Evolutionary conservation across 2,329 filamentous ascomycete species (phyloP), one percentile per base, ranked within the genome.

Genomic region (Leptographium galeiforme): DNA sequence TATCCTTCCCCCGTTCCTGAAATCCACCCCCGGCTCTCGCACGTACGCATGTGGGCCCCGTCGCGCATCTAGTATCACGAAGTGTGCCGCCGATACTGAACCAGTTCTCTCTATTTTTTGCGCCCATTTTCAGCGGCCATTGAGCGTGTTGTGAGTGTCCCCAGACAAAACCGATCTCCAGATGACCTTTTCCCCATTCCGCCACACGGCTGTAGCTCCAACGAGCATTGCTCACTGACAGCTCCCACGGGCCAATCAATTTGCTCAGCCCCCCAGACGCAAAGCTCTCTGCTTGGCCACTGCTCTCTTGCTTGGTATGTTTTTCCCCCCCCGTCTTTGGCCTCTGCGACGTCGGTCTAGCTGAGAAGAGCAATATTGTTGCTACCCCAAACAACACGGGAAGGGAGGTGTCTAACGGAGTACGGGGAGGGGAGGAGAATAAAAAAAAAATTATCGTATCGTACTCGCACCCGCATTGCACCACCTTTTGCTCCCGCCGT

Each of bases 1-100:
- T 40, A 10, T 40, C 39, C 36, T 14, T 14, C 10, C 14, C 7
- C 39, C 13, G 39, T 25, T 30, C 19, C 43, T 30, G 19, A 44
- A 44, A 45, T 19, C 43, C 43, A 45, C 43, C 43, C 19, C 43
- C 18, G 43, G 4, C 43, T 19, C 43, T 45, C 43, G 7, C 12
- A 13, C 43, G 16, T 32, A 36, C 18, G 13, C 16, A 16, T 34
- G 48, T 49, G 48, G 48, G n/a, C 14, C 25, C n/a, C 36, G 19
- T 50, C 30, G 25, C 38, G 48, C 25, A 8, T 41, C 38, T 41
- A 51, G 49, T 51, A 51, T 51, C 49, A 51, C 40, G 49, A 51
- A 45, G 40, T 51, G 30, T 33, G 10, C 19, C 13, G 36, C 25
- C 8, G 45, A 34, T 36, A 19, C 45, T 14, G 39, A 25, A 25